phyloP scores from a whole-genome alignment of 1,284 basidiomycete species.

The Tausonia pullulans region DNA sequence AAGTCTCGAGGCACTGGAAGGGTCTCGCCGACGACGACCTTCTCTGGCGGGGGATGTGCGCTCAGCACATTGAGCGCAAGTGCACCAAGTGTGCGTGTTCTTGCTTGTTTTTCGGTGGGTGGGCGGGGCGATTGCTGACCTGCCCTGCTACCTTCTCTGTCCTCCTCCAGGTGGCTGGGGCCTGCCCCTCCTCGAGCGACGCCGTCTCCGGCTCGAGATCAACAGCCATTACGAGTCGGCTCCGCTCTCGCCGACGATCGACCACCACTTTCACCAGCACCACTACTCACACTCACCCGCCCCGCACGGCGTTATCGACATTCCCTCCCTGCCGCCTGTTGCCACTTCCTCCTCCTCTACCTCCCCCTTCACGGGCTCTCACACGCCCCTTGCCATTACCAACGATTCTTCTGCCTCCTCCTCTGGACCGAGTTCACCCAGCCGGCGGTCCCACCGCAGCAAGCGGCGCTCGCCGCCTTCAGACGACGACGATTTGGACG shows the following conservation, averaged over 20 bases:
- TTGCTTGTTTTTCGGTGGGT: too few relatives aligned
- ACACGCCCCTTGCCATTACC: not conserved
- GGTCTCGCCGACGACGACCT: constrained; percentile 88
- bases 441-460: not conserved
- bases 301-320: constrained; percentile 15
- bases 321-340: not conserved
- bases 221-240: constrained; percentile 19
- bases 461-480: not conserved
- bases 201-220: constrained; percentile 34
- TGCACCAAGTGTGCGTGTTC: constrained; percentile 65
- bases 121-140: too few relatives aligned
- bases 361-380: too few relatives aligned
- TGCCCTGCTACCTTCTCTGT: not conserved
- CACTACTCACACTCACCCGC: constrained; percentile 13
- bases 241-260: constrained; percentile 6
- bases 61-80: constrained; percentile 96
- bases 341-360: not conserved
- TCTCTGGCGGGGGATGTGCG: constrained; percentile 92
- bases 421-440: not conserved
- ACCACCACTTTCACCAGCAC: constrained; percentile 19
- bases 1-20: constrained; percentile 81
- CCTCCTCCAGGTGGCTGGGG: constrained; percentile 65
- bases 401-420: constrained; percentile 8
- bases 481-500: not conserved
- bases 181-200: constrained; percentile 67